Evolutionary conservation across 2,329 filamentous ascomycete species (phyloP), one percentile per base, ranked within the genome.

Genomic region (Ophiocordyceps australis): DNA sequence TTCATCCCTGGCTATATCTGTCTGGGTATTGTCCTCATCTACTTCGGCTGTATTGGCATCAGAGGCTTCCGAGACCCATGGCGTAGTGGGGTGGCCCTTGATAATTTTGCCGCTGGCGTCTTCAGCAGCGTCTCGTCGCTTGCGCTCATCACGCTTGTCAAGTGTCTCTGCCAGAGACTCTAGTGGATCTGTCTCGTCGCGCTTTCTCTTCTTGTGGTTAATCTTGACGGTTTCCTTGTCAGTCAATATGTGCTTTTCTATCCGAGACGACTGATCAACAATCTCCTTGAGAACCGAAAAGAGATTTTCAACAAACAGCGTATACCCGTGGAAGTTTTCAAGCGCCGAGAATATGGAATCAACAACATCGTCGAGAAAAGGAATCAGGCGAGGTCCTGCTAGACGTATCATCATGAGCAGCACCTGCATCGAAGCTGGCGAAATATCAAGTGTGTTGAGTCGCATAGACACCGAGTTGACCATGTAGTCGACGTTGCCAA

Each of bases 321-420:
- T 74, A 45, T 98, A 95, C 2, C 89, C 89, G 40, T 98, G 89
- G 39, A 89, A 98, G 40, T 82, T 80, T 37, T 94, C 83, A n/a
- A 98, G 55, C 0, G 85, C 82, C 0, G 79, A 77, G 46, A 98
- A 95, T 20, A 98, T 82, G 1, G 81, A 86, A 5, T 74, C 77
- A 4, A 95, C 73, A 1, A 93, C 69, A 42, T 98, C 89, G 41
- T 95, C 86, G 2, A 98, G 57, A 42, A 85, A 94, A 0, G 85
- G 83, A 9, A 98, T 61, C 14, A 98, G 49, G 7, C 62, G 63
- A 2, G 83, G 73, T 0, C 89, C 89, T 12, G 83, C 81, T 10
- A 98, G 63, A 15, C 69, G 73, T 32, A 95, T 73, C 79, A 95
- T 91, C 85, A 98, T 94, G 6, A 77, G 65, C 25, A 98, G 52